phyloP scores from a whole-genome alignment of 2,329 filamentous ascomycete species.

The Biscogniauxia marginata region DNA sequence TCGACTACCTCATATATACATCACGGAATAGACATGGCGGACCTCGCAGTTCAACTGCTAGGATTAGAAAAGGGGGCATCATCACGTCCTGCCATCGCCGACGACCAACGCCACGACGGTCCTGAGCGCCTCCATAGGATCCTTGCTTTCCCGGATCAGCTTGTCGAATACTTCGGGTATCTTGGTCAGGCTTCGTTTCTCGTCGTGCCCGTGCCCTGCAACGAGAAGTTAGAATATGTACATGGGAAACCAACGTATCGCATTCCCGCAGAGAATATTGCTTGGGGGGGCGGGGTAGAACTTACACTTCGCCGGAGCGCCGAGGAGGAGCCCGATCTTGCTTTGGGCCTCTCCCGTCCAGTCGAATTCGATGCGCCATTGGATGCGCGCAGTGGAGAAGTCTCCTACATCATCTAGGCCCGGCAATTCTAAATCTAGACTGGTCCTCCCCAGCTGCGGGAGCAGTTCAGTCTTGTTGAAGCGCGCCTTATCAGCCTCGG shows the following conservation, averaged over 20 bases:
- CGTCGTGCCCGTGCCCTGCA: conserved; percentile 60
- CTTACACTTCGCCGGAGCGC: conserved; percentile 64
- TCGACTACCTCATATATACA: not conserved
- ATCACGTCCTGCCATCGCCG: conserved; percentile 35
- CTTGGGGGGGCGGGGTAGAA: too few species aligned
- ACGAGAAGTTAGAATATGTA: not conserved
- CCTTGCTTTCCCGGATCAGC: conserved; percentile 54
- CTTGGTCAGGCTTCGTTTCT: conserved; percentile 52
- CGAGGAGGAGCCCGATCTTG: conserved; percentile 51
- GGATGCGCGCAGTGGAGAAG: conserved; percentile 48
- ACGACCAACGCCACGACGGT: conserved; percentile 60
- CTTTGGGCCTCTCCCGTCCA: conserved; percentile 72
- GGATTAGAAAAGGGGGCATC: not conserved
- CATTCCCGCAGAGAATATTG: too few species aligned
- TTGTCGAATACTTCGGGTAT: conserved; percentile 61
- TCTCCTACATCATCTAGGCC: conserved; percentile 32
- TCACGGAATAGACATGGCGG: too few species aligned
- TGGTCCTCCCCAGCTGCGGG: conserved; percentile 52
- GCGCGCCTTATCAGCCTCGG: too few species aligned
- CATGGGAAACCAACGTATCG: too few species aligned
- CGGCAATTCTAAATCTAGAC: conserved; percentile 44
- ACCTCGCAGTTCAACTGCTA: too few species aligned
- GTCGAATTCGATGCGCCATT: conserved; percentile 66
- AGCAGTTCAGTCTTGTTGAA: conserved; percentile 47
- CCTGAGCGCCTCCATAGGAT: conserved; percentile 55